Conservation (phyloP, 179 eudicot genomes). For the Vitellaria paradoxa region DNA sequence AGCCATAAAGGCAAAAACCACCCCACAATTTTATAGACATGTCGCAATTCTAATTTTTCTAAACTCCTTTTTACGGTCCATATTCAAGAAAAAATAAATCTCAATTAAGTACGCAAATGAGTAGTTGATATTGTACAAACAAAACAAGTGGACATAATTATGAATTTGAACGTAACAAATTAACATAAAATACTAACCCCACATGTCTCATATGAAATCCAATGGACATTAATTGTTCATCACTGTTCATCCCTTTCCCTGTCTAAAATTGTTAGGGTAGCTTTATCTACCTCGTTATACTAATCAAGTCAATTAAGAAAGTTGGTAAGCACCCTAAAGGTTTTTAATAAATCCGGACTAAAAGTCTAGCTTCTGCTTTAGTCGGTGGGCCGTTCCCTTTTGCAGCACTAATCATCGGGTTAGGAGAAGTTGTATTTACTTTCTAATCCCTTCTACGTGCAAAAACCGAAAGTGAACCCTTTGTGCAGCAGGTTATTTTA, state of each 20-base stretch:
- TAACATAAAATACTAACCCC: too few species aligned
- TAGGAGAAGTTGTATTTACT: not conserved
- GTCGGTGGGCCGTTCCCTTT: not conserved
- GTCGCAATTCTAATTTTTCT: too few species aligned
- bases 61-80: too few species aligned
- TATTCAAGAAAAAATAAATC: too few species aligned
- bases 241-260: not conserved
- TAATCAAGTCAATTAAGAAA: not conserved
- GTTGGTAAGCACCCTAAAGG: not conserved
- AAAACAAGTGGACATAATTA: too few species aligned
- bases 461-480: not conserved
- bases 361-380: not conserved
- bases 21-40: too few species aligned
- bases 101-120: too few species aligned
- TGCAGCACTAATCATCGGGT: not conserved
- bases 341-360: not conserved
- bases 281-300: not conserved
- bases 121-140: too few species aligned
- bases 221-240: not conserved
- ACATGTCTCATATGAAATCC: too few species aligned
- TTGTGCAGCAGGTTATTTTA: too few species aligned
- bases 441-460: not conserved
- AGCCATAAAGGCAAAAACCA: too few species aligned
- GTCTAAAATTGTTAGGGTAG: not conserved
- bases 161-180: too few species aligned